Evolutionary conservation across 2,329 filamentous ascomycete genomes (phyloP).

Genomic region (Gaeumannomyces tritici): DNA sequence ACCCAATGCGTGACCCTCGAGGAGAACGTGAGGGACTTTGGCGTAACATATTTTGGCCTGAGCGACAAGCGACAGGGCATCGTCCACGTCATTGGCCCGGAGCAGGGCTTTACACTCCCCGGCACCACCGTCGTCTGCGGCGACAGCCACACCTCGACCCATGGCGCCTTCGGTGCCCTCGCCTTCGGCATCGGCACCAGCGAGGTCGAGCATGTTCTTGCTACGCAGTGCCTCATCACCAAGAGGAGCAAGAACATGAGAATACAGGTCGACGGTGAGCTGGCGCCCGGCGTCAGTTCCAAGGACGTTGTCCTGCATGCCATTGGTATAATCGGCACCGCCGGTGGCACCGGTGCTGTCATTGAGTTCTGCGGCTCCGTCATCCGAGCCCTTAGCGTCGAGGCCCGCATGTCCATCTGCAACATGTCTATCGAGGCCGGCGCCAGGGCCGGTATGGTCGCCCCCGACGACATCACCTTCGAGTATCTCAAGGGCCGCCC

Average conservation of each 20-base stretch:
- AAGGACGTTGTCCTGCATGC: constrained; percentile 92
- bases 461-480: constrained; percentile 87
- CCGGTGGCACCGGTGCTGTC: constrained; percentile 86
- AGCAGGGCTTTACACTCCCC: constrained; percentile 96
- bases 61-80: constrained; percentile 96
- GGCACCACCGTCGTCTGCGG: constrained; percentile 96
- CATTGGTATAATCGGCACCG: constrained; percentile 90
- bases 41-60: constrained; percentile 93
- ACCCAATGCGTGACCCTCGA: constrained; percentile 93
- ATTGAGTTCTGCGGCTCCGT: constrained; percentile 97
- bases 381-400: constrained; percentile 83
- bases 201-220: constrained; percentile 96
- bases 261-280: constrained; percentile 85
- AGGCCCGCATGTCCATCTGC: constrained; percentile 97
- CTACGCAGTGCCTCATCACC: constrained; percentile 90
- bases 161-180: constrained; percentile 89
- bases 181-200: constrained; percentile 97
- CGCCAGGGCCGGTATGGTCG: constrained; percentile 92
- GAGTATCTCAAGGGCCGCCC: constrained; percentile 91
- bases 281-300: constrained; percentile 84
- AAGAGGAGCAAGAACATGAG: constrained; percentile 98
- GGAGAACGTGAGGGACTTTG: constrained; percentile 94
- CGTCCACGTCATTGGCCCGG: constrained; percentile 94
- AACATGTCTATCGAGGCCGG: constrained; percentile 99
- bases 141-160: constrained; percentile 96